These are phyloP conservation scores for Cytidiella melzeri DNA, from an alignment of 768 basidiomycete genomes.

Conservation along the genomic window DNA sequence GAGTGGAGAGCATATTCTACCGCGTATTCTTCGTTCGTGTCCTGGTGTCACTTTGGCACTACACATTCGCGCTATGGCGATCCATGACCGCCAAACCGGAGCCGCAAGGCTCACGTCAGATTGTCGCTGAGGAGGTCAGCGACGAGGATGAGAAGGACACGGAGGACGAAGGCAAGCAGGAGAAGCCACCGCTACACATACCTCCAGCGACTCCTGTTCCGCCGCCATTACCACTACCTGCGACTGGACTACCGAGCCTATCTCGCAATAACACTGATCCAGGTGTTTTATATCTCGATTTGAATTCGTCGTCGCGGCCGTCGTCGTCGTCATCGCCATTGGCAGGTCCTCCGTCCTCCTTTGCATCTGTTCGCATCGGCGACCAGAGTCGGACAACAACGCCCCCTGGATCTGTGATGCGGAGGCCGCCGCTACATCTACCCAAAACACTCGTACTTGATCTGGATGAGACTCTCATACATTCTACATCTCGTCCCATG, in stretches of 20 bases:
- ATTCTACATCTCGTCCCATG: conserved; percentile 86
- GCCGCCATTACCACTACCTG: conserved; percentile 19
- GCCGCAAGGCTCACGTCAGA: conserved; percentile 19
- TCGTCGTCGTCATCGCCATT: conserved; percentile 2
- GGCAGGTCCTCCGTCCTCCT: neutral
- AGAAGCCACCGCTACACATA: conserved; percentile 23
- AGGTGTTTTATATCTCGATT: neutral
- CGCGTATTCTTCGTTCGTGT: conserved; percentile 69
- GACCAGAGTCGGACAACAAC: conserved; percentile 39
- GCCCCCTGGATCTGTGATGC: conserved; percentile 37
- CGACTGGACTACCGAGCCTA: conserved; percentile 9
- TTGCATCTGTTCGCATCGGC: conserved; percentile 19
- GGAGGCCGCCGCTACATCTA: conserved; percentile 68
- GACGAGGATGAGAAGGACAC: conserved; percentile 30
- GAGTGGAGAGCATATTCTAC: conserved; percentile 22
- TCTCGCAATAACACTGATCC: conserved; percentile 3
- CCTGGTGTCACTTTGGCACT: conserved; percentile 63
- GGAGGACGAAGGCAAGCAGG: conserved; percentile 29
- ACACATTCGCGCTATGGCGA: conserved; percentile 57
- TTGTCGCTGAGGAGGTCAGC: conserved; percentile 23
- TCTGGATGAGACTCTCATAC: conserved; percentile 96
- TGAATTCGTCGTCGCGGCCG: neutral
- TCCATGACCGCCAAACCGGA: conserved; percentile 28
- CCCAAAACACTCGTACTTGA: conserved; percentile 96
- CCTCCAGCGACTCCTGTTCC: conserved; percentile 23